phyloP scores from a whole-genome alignment of 805 yeast genomes.

The Vanderwaltozyma yarrowii region DNA sequence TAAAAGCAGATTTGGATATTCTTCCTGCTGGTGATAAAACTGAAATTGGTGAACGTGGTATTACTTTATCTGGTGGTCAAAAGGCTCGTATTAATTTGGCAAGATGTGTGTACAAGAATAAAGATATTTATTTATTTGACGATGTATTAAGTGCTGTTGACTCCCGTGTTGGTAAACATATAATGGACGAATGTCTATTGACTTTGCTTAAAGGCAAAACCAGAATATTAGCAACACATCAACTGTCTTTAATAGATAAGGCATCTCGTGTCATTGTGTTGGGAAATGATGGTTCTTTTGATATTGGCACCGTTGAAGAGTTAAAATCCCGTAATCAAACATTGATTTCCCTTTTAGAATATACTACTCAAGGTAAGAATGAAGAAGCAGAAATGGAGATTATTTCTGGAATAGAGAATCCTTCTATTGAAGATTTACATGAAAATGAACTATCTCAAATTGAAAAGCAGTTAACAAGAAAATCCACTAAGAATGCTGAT shows the following conservation, averaged over 20 bases:
- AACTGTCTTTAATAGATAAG: slow-evolving; percentile 54
- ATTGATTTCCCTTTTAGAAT: slow-evolving; percentile 44
- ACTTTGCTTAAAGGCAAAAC: slow-evolving; percentile 52
- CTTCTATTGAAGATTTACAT: slow-evolving; percentile 7
- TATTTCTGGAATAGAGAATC: slow-evolving; percentile 25
- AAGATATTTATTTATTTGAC: slow-evolving; percentile 60
- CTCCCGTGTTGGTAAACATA: slow-evolving; percentile 76
- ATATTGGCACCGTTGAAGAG: slow-evolving; percentile 51
- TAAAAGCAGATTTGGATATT: slow-evolving; percentile 52
- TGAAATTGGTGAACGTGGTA: slow-evolving; percentile 79
- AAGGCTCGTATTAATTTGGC: slow-evolving; percentile 76
- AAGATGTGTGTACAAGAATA: slow-evolving; percentile 62
- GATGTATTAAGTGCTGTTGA: slow-evolving; percentile 82
- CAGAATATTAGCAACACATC: slow-evolving; percentile 75
- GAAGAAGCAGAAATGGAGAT: slow-evolving; percentile 25
- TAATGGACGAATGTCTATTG: slow-evolving; percentile 56
- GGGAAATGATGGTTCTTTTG: slow-evolving; percentile 47
- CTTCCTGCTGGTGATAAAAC: slow-evolving; percentile 69
- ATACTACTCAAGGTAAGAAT: slow-evolving; percentile 28
- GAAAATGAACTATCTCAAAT: slow-evolving; percentile 9
- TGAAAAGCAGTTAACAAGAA: slow-evolving; percentile 13
- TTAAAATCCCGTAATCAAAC: slow-evolving; percentile 35
- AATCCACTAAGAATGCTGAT: slow-evolving; percentile 8
- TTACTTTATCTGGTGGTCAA: slow-evolving; percentile 83
- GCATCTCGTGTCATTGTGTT: slow-evolving; percentile 66